phyloP scores from a whole-genome alignment of 139 green algal genomes.

The Medakamo hakoo region DNA sequence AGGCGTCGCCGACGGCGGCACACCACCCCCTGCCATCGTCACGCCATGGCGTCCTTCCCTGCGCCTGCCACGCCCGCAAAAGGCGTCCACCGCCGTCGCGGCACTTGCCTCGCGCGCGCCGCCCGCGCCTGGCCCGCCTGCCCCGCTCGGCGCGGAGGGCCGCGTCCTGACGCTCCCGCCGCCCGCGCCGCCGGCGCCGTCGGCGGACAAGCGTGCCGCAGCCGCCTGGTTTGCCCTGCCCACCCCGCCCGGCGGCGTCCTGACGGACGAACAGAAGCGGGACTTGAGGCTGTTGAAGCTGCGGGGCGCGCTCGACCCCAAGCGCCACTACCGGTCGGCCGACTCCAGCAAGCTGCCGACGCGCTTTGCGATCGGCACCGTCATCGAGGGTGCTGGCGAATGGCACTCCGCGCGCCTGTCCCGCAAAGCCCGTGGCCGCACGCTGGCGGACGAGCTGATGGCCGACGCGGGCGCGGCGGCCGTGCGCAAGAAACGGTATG shows the following conservation, averaged over 20 bases:
- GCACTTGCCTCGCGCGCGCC: no score
- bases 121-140: background rate
- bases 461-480: conserved; percentile 24
- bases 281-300: conserved; percentile 63
- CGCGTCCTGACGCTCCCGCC: background rate
- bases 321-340: conserved; percentile 68
- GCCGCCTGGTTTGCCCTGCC: conserved; percentile 39
- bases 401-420: conserved; percentile 42
- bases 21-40: no score
- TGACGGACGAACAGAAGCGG: conserved; percentile 46
- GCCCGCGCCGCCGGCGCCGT: background rate
- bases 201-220: background rate
- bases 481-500: conserved; percentile 20
- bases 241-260: conserved; percentile 32
- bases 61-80: no score
- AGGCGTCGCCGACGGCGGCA: no score
- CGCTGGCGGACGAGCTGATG: conserved; percentile 28
- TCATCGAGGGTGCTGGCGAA: conserved; percentile 52
- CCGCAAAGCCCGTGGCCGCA: conserved; percentile 32
- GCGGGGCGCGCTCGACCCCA: conserved; percentile 62
- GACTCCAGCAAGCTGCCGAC: conserved; percentile 53
- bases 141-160: background rate
- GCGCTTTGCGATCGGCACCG: conserved; percentile 62
- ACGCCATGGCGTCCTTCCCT: no score
- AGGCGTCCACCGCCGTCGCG: no score